Percentiles rank a stretch among this genome's conserved stretches.
These are phyloP conservation scores for Alternaria arborescens DNA, from an alignment of 2,329 filamentous ascomycete species.

Conservation along the genomic window DNA sequence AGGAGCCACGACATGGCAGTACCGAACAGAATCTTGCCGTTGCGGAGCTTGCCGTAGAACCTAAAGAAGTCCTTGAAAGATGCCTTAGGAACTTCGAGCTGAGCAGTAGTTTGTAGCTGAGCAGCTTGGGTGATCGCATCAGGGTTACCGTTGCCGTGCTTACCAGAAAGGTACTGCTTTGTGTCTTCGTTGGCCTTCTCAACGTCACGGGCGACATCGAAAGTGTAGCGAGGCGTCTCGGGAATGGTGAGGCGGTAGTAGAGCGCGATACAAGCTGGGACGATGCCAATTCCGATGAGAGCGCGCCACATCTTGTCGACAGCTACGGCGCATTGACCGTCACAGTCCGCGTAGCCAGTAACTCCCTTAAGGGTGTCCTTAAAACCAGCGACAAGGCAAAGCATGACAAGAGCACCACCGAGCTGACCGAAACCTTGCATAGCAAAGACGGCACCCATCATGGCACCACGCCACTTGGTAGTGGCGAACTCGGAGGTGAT, in stretches of 20 bases:
- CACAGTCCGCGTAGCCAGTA: slow-evolving; percentile 35
- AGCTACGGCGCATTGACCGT: slow-evolving; percentile 40
- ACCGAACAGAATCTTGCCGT: slow-evolving; percentile 76
- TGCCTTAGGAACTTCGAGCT: slow-evolving; percentile 73
- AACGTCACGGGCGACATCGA: slow-evolving; percentile 52
- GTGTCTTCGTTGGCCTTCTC: slow-evolving; percentile 71
- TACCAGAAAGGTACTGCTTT: slow-evolving; percentile 75
- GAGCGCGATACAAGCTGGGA: slow-evolving; percentile 54
- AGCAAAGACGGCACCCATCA: slow-evolving; percentile 55
- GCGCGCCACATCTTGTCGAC: slow-evolving; percentile 55
- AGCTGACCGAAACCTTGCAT: slow-evolving; percentile 57
- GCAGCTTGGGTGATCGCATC: slow-evolving; percentile 73
- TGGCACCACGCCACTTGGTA: slow-evolving; percentile 52
- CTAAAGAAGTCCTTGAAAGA: slow-evolving; percentile 74
- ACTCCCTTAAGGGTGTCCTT: slow-evolving; percentile 37
- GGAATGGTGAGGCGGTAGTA: slow-evolving; percentile 55
- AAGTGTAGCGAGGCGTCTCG: slow-evolving; percentile 54
- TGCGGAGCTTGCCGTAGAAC: slow-evolving; percentile 76
- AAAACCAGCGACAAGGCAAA: slow-evolving; percentile 43
- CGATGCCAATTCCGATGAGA: slow-evolving; percentile 52
- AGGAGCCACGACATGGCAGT: slow-evolving; percentile 78
- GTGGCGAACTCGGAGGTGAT: slow-evolving; percentile 70
- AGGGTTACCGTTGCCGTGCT: slow-evolving; percentile 66
- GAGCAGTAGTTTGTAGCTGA: slow-evolving; percentile 62
- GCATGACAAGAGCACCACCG: slow-evolving; percentile 47